Evolutionary conservation across 495 filamentous ascomycete genomes (phyloP).

Genomic region (Clohesyomyces aquaticus): DNA sequence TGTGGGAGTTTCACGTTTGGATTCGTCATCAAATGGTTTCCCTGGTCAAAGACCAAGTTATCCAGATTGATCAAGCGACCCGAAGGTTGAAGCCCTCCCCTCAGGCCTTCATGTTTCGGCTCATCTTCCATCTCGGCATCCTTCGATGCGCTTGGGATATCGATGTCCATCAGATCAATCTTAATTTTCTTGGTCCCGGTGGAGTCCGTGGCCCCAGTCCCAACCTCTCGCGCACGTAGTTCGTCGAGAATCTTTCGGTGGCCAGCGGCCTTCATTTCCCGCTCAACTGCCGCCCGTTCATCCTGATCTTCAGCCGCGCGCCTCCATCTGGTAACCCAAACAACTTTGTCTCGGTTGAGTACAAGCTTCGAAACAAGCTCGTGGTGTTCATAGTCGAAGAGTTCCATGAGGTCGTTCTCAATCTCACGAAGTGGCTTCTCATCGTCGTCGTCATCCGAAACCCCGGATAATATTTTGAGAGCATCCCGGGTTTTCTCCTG

Average conservation of each 20-base stretch:
- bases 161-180: slow-evolving; percentile 85
- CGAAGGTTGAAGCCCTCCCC: slow-evolving; percentile 80
- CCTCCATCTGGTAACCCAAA: slow-evolving; percentile 92
- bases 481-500: slow-evolving; percentile 85
- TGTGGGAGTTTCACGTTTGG: slow-evolving; percentile 92
- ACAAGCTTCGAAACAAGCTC: slow-evolving; percentile 93
- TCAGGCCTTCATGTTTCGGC: slow-evolving; percentile 66
- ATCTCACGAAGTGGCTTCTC: slow-evolving; percentile 85
- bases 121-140: slow-evolving; percentile 53
- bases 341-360: slow-evolving; percentile 84
- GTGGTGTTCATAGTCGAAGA: slow-evolving; percentile 96
- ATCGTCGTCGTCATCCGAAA: slow-evolving; percentile 72
- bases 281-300: slow-evolving; percentile 76
- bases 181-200: slow-evolving; percentile 77
- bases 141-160: slow-evolving; percentile 67
- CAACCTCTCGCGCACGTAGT: slow-evolving; percentile 65
- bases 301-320: slow-evolving; percentile 78
- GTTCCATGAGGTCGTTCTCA: slow-evolving; percentile 97
- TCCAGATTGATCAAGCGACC: slow-evolving; percentile 88
- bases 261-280: slow-evolving; percentile 88
- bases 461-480: slow-evolving; percentile 75
- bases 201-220: slow-evolving; percentile 53
- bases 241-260: slow-evolving; percentile 86
- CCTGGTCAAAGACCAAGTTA: slow-evolving; percentile 95
- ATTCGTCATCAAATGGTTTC: slow-evolving; percentile 98